Evolutionary conservation across 1,284 basidiomycete species (phyloP), one percentile per base, ranked within the genome.

Genomic region (Melampsora americana): DNA sequence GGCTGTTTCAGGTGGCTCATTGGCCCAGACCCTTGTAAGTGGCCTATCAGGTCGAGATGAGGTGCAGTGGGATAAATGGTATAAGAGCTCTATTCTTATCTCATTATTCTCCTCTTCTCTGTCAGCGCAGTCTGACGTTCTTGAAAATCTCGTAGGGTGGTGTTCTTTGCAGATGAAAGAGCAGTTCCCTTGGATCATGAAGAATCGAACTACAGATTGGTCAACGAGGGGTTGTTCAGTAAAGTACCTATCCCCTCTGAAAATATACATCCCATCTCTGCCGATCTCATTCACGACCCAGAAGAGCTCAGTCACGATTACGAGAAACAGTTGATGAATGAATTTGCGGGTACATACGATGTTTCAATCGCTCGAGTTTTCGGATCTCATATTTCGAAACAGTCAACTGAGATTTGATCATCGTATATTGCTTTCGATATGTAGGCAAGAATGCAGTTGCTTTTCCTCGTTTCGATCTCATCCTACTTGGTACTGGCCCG

Each of bases 111-210:
- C 23, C 32, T 60, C 61, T 23, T 65, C 14, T 64, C 44, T 32
- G 44, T 14, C 26, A 44, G 9, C 11, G 65, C 18, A 39, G 44
- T n/a, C 18, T n/a, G 56, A 61, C 18, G n/a, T 16, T 35, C 28
- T 62, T 30, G 6, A 62, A 18, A 26, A 42, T 70, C 68, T 1
- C 61, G 48, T 83, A 98, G 95, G 95, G 93, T 98, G 80, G 89
- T 99, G 81, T 99, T 92, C 85, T 99, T 98, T 83, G 93, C 90
- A 69, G 96, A 99, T 83, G 96, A 99, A 85, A 92, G 96, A 73
- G 89, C 90, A 75, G 96, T 99, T 16, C 93, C 94, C 0, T 89
- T 98, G 81, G 90, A 95, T 84, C 87, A 96, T 82, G 87, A 89
- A 71, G 95, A 98, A 82, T 94, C 92, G 56, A 99, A 99, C 84